Evolutionary conservation across 305 asterid species (phyloP).

Genomic region (Ilex paraguariensis): DNA sequence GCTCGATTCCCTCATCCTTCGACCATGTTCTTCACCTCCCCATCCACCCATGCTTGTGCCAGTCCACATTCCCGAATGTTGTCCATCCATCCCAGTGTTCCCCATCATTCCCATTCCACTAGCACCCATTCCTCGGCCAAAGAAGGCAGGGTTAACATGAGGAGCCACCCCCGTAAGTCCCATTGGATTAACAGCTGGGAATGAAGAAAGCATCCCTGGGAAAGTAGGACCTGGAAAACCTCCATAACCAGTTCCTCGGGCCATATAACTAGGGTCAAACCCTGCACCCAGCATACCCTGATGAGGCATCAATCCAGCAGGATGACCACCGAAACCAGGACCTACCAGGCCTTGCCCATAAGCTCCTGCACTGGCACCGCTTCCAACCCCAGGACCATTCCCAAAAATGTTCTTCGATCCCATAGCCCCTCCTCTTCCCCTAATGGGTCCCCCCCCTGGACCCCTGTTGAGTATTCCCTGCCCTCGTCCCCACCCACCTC

Average conservation of each 20-base stretch:
- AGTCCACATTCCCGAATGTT: constrained; percentile 59
- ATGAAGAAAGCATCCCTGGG: constrained; percentile 61
- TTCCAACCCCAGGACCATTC: constrained; percentile 41
- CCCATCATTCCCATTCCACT: constrained; percentile 69
- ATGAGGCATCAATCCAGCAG: constrained; percentile 56
- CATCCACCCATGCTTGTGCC: constrained; percentile 54
- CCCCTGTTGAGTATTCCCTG: constrained; percentile 26
- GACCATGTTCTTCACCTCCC: constrained; percentile 73
- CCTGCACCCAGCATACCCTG: constrained; percentile 83
- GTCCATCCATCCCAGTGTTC: constrained; percentile 51
- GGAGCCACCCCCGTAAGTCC: constrained; percentile 80
- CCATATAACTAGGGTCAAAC: constrained; percentile 68
- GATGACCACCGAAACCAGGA: constrained; percentile 41
- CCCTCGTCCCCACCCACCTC: constrained; percentile 28
- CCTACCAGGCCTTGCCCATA: constrained; percentile 28
- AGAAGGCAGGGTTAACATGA: constrained; percentile 79
- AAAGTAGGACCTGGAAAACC: constrained; percentile 58
- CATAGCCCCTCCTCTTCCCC: constrained; percentile 33
- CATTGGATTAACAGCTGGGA: constrained; percentile 44
- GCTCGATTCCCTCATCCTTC: constrained; percentile 57
- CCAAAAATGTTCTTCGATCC: constrained; percentile 36
- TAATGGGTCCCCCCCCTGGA: constrained; percentile 28
- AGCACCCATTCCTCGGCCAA: constrained; percentile 59
- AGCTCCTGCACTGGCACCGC: constrained; percentile 43
- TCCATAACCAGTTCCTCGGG: constrained; percentile 61